Conservation (phyloP, 352 stramenopile genomes). For the Phytopythium sindhum region DNA sequence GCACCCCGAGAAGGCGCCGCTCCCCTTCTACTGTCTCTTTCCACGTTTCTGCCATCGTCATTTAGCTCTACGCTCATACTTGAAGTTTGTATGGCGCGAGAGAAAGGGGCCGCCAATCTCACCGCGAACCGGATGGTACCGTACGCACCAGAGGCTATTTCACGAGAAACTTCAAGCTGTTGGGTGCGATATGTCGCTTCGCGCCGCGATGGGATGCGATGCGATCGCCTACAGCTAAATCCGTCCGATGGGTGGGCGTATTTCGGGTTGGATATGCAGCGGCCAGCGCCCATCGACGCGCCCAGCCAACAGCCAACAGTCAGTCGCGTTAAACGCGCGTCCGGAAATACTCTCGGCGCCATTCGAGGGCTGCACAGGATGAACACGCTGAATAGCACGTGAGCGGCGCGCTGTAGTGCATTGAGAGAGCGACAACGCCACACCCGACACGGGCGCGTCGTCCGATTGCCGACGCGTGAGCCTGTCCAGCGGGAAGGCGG, state of each 20-base stretch:
- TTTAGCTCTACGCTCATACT: too few species aligned
- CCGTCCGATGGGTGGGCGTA: too few species aligned
- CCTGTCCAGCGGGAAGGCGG: too few species aligned
- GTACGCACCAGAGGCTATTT: not conserved
- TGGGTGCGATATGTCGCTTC: not conserved
- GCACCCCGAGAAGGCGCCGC: not conserved
- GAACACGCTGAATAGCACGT: too few species aligned
- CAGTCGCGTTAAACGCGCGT: not conserved
- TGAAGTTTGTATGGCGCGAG: conserved; percentile 1
- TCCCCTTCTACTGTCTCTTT: not conserved
- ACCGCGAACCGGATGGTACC: not conserved
- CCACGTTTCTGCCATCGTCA: not conserved
- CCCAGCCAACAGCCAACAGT: too few species aligned
- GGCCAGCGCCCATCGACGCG: too few species aligned
- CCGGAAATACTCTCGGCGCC: too few species aligned
- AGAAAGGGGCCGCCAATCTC: not conserved
- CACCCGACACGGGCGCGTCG: not conserved
- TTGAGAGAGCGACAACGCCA: not conserved
- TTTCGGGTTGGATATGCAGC: too few species aligned
- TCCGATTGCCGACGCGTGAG: not conserved
- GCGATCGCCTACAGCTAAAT: too few species aligned
- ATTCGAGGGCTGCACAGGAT: too few species aligned
- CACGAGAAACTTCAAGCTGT: not conserved
- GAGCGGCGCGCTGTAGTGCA: too few species aligned
- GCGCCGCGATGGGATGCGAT: not conserved